Conservation (phyloP, 1,284 basidiomycete species). For the Cystobasidium sp. region DNA sequence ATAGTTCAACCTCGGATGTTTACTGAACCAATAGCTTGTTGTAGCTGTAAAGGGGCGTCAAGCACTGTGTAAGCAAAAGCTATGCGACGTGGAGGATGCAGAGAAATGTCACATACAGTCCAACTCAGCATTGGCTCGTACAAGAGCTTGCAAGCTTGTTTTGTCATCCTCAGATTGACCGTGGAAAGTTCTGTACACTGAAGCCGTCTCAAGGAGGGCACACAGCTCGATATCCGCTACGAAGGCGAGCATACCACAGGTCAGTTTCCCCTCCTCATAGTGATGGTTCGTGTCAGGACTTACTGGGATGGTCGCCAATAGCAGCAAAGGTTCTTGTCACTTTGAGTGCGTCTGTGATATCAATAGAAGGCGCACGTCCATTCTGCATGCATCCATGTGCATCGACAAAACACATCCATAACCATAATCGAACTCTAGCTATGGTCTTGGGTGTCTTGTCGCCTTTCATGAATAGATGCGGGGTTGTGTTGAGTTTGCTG, state of each 20-base stretch:
- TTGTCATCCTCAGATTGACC: slow-evolving; percentile 35
- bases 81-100: background rate
- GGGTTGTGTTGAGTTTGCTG: slow-evolving; percentile 32
- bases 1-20: slow-evolving; percentile 36
- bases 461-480: slow-evolving; percentile 26
- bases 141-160: slow-evolving; percentile 27
- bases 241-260: background rate
- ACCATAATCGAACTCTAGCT: slow-evolving; percentile 22
- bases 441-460: slow-evolving; percentile 28
- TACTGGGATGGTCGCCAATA: slow-evolving; percentile 37
- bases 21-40: slow-evolving; percentile 32
- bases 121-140: slow-evolving; percentile 31
- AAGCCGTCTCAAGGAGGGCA: slow-evolving; percentile 34
- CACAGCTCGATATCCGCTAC: slow-evolving; percentile 36
- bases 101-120: slow-evolving; percentile 8
- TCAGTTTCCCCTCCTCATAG: background rate
- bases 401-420: slow-evolving; percentile 45
- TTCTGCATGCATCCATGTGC: slow-evolving; percentile 45
- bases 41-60: background rate
- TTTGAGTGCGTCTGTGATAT: slow-evolving; percentile 36
- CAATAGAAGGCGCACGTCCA: slow-evolving; percentile 37
- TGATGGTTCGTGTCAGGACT: background rate
- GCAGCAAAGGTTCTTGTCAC: slow-evolving; percentile 31
- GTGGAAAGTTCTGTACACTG: slow-evolving; percentile 41
- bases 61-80: background rate